Evolutionary conservation across 192 early-diverging fungal genomes (phyloP).

Genomic region (Paraglomus brasilianum): DNA sequence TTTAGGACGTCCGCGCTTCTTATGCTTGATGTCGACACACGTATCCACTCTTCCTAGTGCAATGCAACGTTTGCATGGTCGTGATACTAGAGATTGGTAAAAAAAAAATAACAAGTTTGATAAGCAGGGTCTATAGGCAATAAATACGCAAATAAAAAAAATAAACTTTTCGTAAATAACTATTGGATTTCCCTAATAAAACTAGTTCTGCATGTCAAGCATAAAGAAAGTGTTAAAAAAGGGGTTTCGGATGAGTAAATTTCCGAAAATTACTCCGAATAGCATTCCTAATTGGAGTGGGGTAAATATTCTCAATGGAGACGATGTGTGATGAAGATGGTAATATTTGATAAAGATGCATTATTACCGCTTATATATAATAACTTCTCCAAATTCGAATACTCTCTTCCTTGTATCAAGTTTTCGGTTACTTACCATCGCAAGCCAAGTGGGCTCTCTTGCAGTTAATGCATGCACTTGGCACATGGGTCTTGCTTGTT

Average conservation of each 20-base stretch:
- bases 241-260: too few relatives aligned
- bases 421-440: slow-evolving; percentile 59
- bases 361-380: neutral
- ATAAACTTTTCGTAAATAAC: too few relatives aligned
- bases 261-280: too few relatives aligned
- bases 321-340: neutral
- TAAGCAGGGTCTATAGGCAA: neutral
- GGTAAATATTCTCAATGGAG: neutral
- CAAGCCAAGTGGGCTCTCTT: slow-evolving; percentile 86
- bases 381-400: too few relatives aligned
- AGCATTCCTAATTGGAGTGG: too few relatives aligned
- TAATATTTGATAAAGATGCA: neutral
- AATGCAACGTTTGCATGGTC: slow-evolving; percentile 81
- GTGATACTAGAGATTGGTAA: slow-evolving; percentile 44
- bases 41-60: slow-evolving; percentile 70
- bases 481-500: slow-evolving; percentile 70
- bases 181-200: too few relatives aligned
- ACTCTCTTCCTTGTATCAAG: too few relatives aligned
- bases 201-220: too few relatives aligned
- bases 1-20: slow-evolving; percentile 83
- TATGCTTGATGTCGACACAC: slow-evolving; percentile 87
- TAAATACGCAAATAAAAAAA: neutral
- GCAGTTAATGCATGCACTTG: slow-evolving; percentile 88
- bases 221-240: too few relatives aligned
- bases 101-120: neutral